These are phyloP conservation scores for Backusella australiensis DNA, from an alignment of 192 early-diverging fungal species.

Conservation along the genomic window DNA sequence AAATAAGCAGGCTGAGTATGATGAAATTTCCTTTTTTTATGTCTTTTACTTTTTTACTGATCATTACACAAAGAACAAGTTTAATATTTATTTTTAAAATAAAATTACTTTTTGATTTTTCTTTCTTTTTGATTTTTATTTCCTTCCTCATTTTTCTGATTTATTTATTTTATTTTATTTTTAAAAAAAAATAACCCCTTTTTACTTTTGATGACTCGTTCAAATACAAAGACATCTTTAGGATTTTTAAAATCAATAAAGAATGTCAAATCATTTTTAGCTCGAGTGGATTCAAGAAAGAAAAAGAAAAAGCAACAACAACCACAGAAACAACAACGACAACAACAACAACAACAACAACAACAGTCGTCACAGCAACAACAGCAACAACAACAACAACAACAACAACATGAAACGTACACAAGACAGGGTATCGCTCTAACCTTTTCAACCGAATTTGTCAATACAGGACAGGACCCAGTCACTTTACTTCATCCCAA, in stretches of 20 bases:
- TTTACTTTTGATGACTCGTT: not conserved
- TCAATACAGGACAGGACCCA: not conserved
- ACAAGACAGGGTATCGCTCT: not conserved
- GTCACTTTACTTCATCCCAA: not conserved
- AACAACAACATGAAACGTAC: not conserved
- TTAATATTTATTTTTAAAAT: conserved; percentile 1
- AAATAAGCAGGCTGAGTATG: not conserved
- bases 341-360: not conserved
- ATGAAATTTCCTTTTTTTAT: not conserved
- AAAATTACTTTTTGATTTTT: not conserved
- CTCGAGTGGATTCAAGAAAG: not conserved
- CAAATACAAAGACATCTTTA: not conserved
- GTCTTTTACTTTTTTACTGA: not conserved
- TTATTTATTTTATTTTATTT: not conserved
- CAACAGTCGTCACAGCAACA: not conserved
- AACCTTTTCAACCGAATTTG: conserved; percentile 11
- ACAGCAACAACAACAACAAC: not conserved
- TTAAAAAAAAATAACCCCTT: not conserved
- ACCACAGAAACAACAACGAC: not conserved
- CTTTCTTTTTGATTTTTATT: not conserved
- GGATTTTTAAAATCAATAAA: conserved; percentile 7
- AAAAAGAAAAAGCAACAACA: not conserved
- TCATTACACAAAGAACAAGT: conserved; percentile 4
- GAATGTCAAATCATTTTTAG: not conserved
- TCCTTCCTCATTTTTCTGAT: not conserved